These are phyloP conservation scores for Fistulinella prunicolor DNA, from an alignment of 768 basidiomycete species.

Conservation along the genomic window DNA sequence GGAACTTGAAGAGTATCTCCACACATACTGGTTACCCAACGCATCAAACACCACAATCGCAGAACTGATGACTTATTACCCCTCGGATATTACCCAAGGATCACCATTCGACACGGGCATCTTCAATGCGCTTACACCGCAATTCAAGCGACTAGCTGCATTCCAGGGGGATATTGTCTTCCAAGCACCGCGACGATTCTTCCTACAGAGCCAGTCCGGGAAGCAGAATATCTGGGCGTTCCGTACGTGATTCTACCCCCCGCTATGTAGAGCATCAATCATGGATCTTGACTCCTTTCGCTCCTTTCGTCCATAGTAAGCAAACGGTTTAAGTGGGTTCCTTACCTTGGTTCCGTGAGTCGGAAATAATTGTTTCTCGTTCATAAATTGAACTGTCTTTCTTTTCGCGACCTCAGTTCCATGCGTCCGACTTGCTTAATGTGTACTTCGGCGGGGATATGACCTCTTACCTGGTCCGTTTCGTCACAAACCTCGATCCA, in stretches of 20 bases:
- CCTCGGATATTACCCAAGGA: constrained; percentile 40
- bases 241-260: background rate
- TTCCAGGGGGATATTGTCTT: constrained; percentile 50
- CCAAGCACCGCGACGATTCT: constrained; percentile 47
- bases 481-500: constrained; percentile 31
- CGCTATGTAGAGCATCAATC: background rate
- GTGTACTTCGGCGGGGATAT: constrained; percentile 42
- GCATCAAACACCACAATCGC: constrained; percentile 23
- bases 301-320: constrained; percentile 32
- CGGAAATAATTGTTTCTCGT: background rate
- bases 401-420: constrained; percentile 29
- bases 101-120: constrained; percentile 52
- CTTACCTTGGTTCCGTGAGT: constrained; percentile 45
- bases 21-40: constrained; percentile 27
- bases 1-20: constrained; percentile 32
- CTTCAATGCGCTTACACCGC: constrained; percentile 42
- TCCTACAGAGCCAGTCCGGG: constrained; percentile 37
- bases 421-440: constrained; percentile 42
- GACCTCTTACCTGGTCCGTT: constrained; percentile 33
- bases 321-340: constrained; percentile 41
- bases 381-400: background rate
- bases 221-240: constrained; percentile 41
- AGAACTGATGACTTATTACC: constrained; percentile 33
- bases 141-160: constrained; percentile 51
- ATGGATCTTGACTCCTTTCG: background rate